Base-by-base conservation (phyloP, 2,329 filamentous ascomycete genomes). In the Alternaria consortialis region DNA sequence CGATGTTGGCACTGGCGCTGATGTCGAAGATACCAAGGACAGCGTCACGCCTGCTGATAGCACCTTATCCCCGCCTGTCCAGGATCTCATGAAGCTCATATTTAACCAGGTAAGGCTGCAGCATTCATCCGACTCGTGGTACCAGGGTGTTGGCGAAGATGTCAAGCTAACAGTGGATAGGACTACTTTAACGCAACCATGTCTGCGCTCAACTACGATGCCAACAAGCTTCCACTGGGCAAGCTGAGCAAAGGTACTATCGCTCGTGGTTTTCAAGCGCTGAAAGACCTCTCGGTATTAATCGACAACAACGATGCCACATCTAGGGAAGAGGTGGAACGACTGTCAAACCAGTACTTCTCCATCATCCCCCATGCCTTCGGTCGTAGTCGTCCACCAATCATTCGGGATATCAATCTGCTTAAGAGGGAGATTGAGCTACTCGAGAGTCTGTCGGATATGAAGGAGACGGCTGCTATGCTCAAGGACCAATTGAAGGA, bases 201-300 rank as follows among this genome's bases (percentile, higher is more conserved):
- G 88, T 75, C 79, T 1, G 82, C 85, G 1, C 82, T 92, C 66
- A 91, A 91, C 66, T 93, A 93, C 68, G 89, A 93, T 67, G 83
- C 86, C 9, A 84, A 90, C 65, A 96, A 96, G 77, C 82, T 97
- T 40, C 93, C 93, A 0, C 82, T 97, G 1, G 93, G 93, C 5
- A 96, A 95, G 74, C 84, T 97, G 25, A 92, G 91, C 82, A 93
- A 94, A 71, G 80, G 85, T 12, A 95, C 91, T 20, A 90, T 97
- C 66, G 85, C 84, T 29, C 84, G 86, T 13, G 93, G 93, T 7
- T 97, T 92, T 74, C 86, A 92, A 71, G 84, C 88, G 7, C 83
- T 97, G 54, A 94, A 95, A 72, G 87, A 92, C 39, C 83, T 97
- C 4, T 86, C 91, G 1, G 87, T 84, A 4, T 80, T 93, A 4